Percentiles rank a stretch among this genome's conserved stretches.
Evolutionary conservation across 495 filamentous ascomycete genomes (phyloP).

Genomic region (Aspergillus diversus): DNA sequence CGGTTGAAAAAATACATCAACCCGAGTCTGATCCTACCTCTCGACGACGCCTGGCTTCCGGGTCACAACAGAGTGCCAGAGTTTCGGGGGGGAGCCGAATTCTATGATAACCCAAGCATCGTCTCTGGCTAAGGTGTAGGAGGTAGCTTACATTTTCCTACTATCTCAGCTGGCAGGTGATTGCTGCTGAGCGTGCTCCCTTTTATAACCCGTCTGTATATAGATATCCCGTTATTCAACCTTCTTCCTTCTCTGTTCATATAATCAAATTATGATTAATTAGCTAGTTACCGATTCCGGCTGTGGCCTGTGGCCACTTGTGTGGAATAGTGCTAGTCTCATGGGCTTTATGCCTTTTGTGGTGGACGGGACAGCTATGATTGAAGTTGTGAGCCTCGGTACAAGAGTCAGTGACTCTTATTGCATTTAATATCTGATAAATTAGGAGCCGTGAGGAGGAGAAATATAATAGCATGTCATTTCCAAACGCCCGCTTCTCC

Average conservation of each 20-base stretch:
- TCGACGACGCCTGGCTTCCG: constrained; percentile 51
- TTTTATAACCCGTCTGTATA: neutral
- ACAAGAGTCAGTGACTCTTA: neutral
- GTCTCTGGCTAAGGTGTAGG: constrained; percentile 16
- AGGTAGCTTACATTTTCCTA: neutral
- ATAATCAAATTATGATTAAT: neutral
- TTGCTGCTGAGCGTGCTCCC: neutral
- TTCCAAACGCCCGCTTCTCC: too few species aligned
- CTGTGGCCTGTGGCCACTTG: neutral
- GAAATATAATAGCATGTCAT: too few species aligned
- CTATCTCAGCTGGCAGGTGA: too few species aligned
- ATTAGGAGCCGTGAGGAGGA: too few species aligned
- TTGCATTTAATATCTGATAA: too few species aligned
- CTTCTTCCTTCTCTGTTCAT: neutral
- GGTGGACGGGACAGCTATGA: too few species aligned
- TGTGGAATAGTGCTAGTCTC: neutral
- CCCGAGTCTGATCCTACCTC: constrained; percentile 48
- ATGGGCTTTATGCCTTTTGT: neutral
- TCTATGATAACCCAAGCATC: constrained; percentile 28
- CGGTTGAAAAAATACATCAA: constrained; percentile 52
- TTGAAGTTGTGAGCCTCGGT: neutral
- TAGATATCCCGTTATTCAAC: neutral
- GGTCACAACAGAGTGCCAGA: constrained; percentile 27
- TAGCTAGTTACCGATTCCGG: neutral
- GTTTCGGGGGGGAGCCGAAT: constrained; percentile 20